A percentile compares a stretch with the other conserved stretches of the same genome.
phyloP scores from a whole-genome alignment of 768 basidiomycete species.

The Podaxis sp. region DNA sequence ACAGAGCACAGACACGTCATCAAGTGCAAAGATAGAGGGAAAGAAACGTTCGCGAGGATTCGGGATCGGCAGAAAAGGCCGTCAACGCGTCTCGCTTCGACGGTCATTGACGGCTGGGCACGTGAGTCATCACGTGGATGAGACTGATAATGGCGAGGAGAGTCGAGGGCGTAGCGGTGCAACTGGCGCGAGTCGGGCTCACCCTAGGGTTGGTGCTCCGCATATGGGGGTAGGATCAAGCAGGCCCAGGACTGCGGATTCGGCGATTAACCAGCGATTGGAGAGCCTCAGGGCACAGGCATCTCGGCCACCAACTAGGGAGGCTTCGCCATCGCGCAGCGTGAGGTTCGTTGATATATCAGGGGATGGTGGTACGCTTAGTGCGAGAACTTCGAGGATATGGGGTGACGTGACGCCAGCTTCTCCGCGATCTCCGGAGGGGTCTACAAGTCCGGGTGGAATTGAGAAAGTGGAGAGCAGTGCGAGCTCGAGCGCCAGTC shows the following conservation, averaged over 20 bases:
- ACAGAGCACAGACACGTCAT: background rate
- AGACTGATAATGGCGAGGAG: background rate
- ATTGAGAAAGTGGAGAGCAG: slow-evolving; percentile 9
- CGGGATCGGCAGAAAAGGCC: slow-evolving; percentile 8
- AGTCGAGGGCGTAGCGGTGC: slow-evolving; percentile 3
- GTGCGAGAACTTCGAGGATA: slow-evolving; percentile 1
- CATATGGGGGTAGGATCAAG: slow-evolving; percentile 12
- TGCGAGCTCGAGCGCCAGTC: background rate
- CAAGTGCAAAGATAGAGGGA: slow-evolving; percentile 15
- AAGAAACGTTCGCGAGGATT: slow-evolving; percentile 8
- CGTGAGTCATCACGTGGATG: background rate
- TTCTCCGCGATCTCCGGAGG: background rate
- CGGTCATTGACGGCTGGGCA: background rate
- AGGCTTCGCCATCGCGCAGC: slow-evolving; percentile 45
- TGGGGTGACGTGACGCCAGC: background rate
- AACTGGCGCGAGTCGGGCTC: slow-evolving; percentile 15
- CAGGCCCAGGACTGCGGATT: slow-evolving; percentile 27
- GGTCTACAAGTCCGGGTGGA: background rate
- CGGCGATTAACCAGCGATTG: slow-evolving; percentile 29
- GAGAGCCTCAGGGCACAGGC: slow-evolving; percentile 32
- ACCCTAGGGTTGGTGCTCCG: slow-evolving; percentile 8
- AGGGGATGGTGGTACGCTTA: background rate
- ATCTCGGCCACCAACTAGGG: slow-evolving; percentile 32
- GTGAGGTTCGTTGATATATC: slow-evolving; percentile 33
- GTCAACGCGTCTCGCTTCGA: slow-evolving; percentile 3